Conservation (phyloP, 2,329 filamentous ascomycete species). For the Aureobasidium melanogenum region DNA sequence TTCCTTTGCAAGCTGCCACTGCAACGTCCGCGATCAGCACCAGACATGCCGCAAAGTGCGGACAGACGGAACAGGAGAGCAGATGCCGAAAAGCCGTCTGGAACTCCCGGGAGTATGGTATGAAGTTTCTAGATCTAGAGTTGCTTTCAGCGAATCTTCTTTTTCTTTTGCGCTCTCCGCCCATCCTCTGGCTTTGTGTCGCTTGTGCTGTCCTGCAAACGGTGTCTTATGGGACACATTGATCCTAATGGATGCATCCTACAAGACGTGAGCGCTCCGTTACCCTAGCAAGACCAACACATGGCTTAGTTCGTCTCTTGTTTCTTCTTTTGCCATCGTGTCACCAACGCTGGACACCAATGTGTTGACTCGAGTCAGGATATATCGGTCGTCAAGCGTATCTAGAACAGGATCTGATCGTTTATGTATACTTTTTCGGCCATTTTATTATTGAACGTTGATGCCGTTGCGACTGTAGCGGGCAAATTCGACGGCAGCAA, state of each 20-base stretch:
- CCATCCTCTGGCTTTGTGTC: not conserved
- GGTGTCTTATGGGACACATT: not conserved
- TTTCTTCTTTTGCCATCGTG: not conserved
- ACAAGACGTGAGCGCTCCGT: not conserved
- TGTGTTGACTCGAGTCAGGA: not conserved
- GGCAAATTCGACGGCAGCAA: not conserved
- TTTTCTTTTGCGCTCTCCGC: not conserved
- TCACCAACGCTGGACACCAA: not conserved
- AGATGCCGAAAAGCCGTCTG: not conserved
- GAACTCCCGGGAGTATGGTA: not conserved
- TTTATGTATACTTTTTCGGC: not conserved
- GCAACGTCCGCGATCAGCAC: not conserved
- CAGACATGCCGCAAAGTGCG: not conserved
- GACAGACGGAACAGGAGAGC: not conserved
- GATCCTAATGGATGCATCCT: not conserved
- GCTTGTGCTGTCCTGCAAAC: not conserved
- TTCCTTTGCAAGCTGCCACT: not conserved
- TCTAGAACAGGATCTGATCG: not conserved
- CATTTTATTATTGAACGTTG: constrained; percentile 7
- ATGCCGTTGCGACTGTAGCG: constrained; percentile 1
- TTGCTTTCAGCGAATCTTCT: constrained; percentile 8
- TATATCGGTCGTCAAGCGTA: not conserved
- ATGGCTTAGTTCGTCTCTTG: not conserved
- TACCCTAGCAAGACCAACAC: not conserved
- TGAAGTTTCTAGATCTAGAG: not conserved